Base-by-base conservation (phyloP, 495 filamentous ascomycete species). In the Neurospora sp. region DNA sequence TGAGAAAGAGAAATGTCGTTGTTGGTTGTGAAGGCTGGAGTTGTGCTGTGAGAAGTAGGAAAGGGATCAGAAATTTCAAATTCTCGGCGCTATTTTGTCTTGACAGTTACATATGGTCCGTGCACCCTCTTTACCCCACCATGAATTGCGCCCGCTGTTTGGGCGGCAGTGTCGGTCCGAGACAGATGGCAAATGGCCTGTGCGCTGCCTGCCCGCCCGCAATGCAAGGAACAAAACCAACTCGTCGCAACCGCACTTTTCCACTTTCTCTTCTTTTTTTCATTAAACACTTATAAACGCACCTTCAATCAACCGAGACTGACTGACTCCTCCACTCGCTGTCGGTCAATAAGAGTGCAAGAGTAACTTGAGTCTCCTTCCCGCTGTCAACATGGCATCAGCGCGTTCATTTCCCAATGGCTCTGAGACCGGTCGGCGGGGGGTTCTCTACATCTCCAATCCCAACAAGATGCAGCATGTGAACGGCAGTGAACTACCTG, bases 221-320 rank as follows among this genome's bases (percentile, higher is more conserved):
- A 61, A 18, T 18, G 41, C 18, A 73, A 35, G 70, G 48, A 20
- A 37, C 42, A 38, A 27, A 40, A 61, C 40, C 20, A 53, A 59
- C 0, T 35, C 4, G 53, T 65, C 53, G 53, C 27, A 18, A 37
- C 53, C 14, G 27, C 27, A 16, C 1, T 72, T 40, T 48, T 38
- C 12, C 65, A 68, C 72, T 72, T 77, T 73, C 74, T 70, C 70
- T 72, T 71, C 61, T 75, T 78, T 71, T 76, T 80, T 75, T 75
- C 76, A 79, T 77, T 72, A 76, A 75, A 82, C 79, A 86, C 84
- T 82, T 82, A 78, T 77, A 77, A 76, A 74, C 71, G 81, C 84
- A 86, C 83, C 79, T 82, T 83, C 80, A 87, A 86, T 86, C 84
- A 87, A 87, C 82, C 84, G 82, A 81, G 81, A 74, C 78, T 75